Conservation (phyloP, 768 basidiomycete species). For the Amanita rubescens region DNA sequence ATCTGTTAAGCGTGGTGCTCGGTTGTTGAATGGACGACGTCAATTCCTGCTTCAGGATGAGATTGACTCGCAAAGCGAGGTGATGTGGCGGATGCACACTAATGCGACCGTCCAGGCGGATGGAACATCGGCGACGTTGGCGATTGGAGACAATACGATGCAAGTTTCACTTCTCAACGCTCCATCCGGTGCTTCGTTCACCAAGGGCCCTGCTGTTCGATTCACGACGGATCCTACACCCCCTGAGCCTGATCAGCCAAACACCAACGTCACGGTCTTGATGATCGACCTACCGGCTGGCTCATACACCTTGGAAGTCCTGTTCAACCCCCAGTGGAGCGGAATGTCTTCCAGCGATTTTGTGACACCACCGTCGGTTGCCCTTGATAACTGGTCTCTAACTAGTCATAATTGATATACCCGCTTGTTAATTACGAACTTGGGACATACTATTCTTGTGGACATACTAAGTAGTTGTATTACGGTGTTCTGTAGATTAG, state of each 20-base stretch:
- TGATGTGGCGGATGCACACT: constrained; percentile 94
- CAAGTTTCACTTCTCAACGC: constrained; percentile 60
- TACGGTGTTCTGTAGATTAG: neutral
- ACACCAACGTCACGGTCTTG: constrained; percentile 76
- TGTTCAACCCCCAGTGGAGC: constrained; percentile 93
- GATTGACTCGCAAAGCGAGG: constrained; percentile 45
- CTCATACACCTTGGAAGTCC: constrained; percentile 69
- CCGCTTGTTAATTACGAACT: neutral
- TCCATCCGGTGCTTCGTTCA: constrained; percentile 60
- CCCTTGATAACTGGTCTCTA: constrained; percentile 67
- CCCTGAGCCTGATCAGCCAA: constrained; percentile 57
- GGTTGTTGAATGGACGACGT: constrained; percentile 70
- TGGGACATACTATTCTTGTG: constrained; percentile 11
- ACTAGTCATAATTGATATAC: constrained; percentile 61
- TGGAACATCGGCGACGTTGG: constrained; percentile 68
- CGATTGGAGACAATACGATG: constrained; percentile 62
- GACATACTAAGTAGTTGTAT: no score
- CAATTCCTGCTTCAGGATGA: constrained; percentile 96
- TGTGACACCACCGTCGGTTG: constrained; percentile 65
- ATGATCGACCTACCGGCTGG: constrained; percentile 64
- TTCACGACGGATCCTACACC: constrained; percentile 57
- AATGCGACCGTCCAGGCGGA: constrained; percentile 69
- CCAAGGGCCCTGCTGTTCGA: constrained; percentile 45
- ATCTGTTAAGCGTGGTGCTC: constrained; percentile 78
- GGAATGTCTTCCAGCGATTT: constrained; percentile 50